Evolutionary conservation across 768 basidiomycete species (phyloP), one percentile per base, ranked within the genome.

Genomic region (Lactifluus volemus): DNA sequence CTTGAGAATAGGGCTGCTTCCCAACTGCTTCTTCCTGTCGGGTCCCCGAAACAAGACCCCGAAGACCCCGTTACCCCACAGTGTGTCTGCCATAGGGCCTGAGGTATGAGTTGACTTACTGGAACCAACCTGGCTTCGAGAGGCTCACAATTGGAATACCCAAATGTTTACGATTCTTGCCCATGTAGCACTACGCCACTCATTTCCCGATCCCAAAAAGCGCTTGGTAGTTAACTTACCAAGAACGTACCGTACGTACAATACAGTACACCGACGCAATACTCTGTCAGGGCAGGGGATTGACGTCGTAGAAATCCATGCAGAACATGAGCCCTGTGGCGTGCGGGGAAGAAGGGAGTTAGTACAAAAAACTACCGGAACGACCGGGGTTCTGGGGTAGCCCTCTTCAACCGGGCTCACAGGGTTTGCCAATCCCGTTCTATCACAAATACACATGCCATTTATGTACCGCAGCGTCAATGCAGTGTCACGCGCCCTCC

Each of bases 301-400:
- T 61, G 60, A 57, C 55, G 45, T 61, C 30, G 55, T 58, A 32
- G 61, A 58, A 62, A 42, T 63, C 47, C 38, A 4, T 25, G 36
- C 21, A 58, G 61, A 62, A 61, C 41, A 8, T 6, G 49, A 25
- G 44, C 29, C 60, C 55, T 60, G 59, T 60, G 59, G 59, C 59
- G 51, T 12, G 17, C 1, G 44, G 34, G 44, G 41, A n/a, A 21
- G 42, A 30, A n/a, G 42, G 53, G 29, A 34, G 30, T 21, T 53
- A 47, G 30, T n/a, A 5, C 17, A 58, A 58, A 58, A 51, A 47
- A 6, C 17, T 32, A 34, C 53, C 32, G 32, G 9, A 9, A 34
- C 9, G 32, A 34, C 32, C 32, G 32, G 39, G 17, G 50, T 30
- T 11, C 49, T 17, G 25, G 45, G 38, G 47, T 36, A 9, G 29